A percentile compares a stretch with the other conserved stretches of the same genome.
Conservation (phyloP, 768 basidiomycete genomes). For the Rhodocollybia butyracea region DNA sequence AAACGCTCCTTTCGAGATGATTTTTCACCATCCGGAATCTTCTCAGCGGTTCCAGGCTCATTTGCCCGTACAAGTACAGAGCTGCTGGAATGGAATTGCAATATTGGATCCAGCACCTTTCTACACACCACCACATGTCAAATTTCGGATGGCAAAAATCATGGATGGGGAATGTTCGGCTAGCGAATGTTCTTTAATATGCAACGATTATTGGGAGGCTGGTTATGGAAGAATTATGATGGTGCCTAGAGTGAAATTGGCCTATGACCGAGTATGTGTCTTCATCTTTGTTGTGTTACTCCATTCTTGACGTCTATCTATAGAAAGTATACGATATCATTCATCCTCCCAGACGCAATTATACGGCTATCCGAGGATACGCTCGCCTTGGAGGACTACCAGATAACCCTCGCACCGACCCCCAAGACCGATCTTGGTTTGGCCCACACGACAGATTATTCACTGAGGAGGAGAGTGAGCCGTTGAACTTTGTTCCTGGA, state of each 20-base stretch:
- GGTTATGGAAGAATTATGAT: slow-evolving; percentile 97
- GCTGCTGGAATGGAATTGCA: slow-evolving; percentile 98
- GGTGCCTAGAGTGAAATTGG: slow-evolving; percentile 95
- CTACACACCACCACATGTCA: slow-evolving; percentile 86
- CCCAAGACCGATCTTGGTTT: slow-evolving; percentile 97
- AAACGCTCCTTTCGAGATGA: slow-evolving; percentile 92
- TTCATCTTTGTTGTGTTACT: not conserved
- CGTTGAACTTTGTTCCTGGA: slow-evolving; percentile 72
- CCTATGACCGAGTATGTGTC: slow-evolving; percentile 78
- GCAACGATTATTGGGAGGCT: slow-evolving; percentile 97
- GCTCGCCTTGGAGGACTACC: slow-evolving; percentile 93
- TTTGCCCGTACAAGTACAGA: slow-evolving; percentile 93
- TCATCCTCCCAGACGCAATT: slow-evolving; percentile 85
- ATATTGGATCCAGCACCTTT: slow-evolving; percentile 94
- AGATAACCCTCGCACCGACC: slow-evolving; percentile 94
- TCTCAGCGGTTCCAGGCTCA: slow-evolving; percentile 85
- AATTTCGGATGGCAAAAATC: slow-evolving; percentile 93
- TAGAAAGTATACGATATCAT: slow-evolving; percentile 94
- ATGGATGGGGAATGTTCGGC: slow-evolving; percentile 91
- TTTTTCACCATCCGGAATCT: slow-evolving; percentile 84
- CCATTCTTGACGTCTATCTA: slow-evolving; percentile 5
- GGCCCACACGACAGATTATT: slow-evolving; percentile 96
- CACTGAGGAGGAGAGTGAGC: slow-evolving; percentile 80
- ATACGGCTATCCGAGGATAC: slow-evolving; percentile 95
- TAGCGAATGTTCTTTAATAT: slow-evolving; percentile 92